A percentile compares a stretch with the other conserved stretches of the same genome.
Conservation (phyloP, 441 rosid genomes). For the Populus hybrid region DNA sequence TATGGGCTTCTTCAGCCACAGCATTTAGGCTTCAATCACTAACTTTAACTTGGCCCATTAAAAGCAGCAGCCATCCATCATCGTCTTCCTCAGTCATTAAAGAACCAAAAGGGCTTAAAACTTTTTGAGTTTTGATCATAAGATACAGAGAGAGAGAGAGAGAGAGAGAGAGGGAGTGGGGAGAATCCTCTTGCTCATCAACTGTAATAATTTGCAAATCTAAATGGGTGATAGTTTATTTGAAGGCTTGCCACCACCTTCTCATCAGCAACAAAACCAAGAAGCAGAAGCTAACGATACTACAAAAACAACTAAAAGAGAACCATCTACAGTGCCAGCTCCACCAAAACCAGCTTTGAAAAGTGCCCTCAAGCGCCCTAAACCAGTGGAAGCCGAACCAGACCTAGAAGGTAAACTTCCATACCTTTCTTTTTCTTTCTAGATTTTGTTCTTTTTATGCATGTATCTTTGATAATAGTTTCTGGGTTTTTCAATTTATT, state of each 20-base stretch:
- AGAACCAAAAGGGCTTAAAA: background rate
- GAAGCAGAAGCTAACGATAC: constrained; percentile 11
- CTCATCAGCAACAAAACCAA: constrained; percentile 34
- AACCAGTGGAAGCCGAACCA: constrained; percentile 41
- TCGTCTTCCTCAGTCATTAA: background rate
- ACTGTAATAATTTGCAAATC: background rate
- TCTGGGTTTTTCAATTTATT: background rate
- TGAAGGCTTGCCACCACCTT: constrained; percentile 87
- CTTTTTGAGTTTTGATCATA: too few relatives aligned
- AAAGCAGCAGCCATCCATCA: background rate
- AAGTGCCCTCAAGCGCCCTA: constrained; percentile 77
- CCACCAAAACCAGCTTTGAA: constrained; percentile 46
- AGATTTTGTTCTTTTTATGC: background rate
- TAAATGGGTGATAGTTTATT: constrained; percentile 65
- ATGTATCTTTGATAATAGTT: background rate
- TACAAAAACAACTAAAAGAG: constrained; percentile 16
- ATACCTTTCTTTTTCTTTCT: background rate
- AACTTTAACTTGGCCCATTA: background rate
- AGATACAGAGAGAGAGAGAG: too few relatives aligned
- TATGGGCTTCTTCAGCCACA: background rate
- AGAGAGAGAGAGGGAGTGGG: too few relatives aligned
- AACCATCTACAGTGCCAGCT: constrained; percentile 32
- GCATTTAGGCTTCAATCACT: background rate
- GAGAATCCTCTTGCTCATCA: too few relatives aligned
- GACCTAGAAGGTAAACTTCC: constrained; percentile 19